A percentile compares a stretch with the other conserved stretches of the same genome.
These are phyloP conservation scores for Hymenoscyphus fructigenus DNA, from an alignment of 2,329 filamentous ascomycete species.

Conservation along the genomic window DNA sequence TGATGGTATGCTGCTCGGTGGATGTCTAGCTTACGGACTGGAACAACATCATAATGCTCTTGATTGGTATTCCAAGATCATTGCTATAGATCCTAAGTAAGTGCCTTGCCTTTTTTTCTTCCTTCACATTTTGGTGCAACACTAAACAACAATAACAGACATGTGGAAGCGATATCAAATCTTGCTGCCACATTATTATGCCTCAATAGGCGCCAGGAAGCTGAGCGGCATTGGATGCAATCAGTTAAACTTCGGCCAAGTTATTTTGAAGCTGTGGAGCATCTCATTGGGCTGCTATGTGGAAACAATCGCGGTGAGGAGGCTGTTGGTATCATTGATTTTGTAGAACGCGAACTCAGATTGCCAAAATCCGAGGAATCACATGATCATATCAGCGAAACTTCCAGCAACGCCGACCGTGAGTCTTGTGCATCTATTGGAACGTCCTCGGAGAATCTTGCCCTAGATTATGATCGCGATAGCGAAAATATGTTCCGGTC, in stretches of 20 bases:
- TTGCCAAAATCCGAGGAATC: slow-evolving; percentile 47
- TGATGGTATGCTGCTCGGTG: slow-evolving; percentile 87
- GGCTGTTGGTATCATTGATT: slow-evolving; percentile 83
- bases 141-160: slow-evolving; percentile 38
- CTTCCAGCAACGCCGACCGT: slow-evolving; percentile 50
- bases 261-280: slow-evolving; percentile 93
- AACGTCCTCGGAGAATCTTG: slow-evolving; percentile 30
- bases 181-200: slow-evolving; percentile 86
- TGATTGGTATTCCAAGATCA: slow-evolving; percentile 69
- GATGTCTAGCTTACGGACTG: slow-evolving; percentile 87
- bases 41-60: slow-evolving; percentile 78
- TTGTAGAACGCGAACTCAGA: slow-evolving; percentile 73
- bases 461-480: slow-evolving; percentile 34
- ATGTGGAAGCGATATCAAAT: slow-evolving; percentile 93
- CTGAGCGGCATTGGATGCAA: slow-evolving; percentile 79
- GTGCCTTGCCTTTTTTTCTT: slow-evolving; percentile 23
- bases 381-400: slow-evolving; percentile 58
- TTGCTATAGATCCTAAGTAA: slow-evolving; percentile 55
- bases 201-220: slow-evolving; percentile 77
- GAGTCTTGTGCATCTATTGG: slow-evolving; percentile 30
- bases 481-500: slow-evolving; percentile 23
- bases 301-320: slow-evolving; percentile 77
- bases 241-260: slow-evolving; percentile 82
- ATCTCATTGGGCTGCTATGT: slow-evolving; percentile 85
- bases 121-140: background rate